A percentile compares a stretch with the other conserved stretches of the same genome.
phyloP scores from a whole-genome alignment of 306 rosid genomes.

The Prunus mume region DNA sequence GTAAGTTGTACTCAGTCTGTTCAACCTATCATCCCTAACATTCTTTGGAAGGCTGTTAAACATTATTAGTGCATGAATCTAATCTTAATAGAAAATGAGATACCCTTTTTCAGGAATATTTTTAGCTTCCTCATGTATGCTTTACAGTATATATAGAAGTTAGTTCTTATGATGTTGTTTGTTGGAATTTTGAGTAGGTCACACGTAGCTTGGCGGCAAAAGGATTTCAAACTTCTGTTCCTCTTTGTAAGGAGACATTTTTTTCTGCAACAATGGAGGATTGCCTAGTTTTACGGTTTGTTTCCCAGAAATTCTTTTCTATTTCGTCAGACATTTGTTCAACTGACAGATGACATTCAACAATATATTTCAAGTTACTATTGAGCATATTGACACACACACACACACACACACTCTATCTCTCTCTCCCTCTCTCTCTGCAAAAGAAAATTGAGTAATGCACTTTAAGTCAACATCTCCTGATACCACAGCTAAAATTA shows the following conservation, averaged over 20 bases:
- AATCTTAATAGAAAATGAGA: not conserved
- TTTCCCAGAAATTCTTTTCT: conserved; percentile 8
- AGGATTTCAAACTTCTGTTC: conserved; percentile 76
- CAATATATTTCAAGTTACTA: not conserved
- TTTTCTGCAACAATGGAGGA: conserved; percentile 77
- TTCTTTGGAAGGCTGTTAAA: not conserved
- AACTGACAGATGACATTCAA: conserved; percentile 3
- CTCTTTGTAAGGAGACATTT: conserved; percentile 88
- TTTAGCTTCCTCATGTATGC: not conserved
- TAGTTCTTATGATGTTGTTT: not conserved
- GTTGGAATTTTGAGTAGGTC: conserved; percentile 45
- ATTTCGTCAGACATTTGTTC: conserved; percentile 6
- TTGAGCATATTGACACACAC: not conserved
- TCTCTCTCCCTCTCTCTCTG: not conserved
- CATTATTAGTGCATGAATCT: not conserved
- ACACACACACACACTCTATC: too few species aligned
- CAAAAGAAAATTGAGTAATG: not conserved
- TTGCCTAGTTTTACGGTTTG: conserved; percentile 68
- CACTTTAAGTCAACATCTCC: not conserved
- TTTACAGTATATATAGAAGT: not conserved
- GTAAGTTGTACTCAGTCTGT: not conserved
- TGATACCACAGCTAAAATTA: not conserved
- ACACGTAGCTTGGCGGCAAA: conserved; percentile 87
- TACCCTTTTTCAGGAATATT: not conserved
- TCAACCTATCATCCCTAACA: not conserved